Conservation (phyloP, 805 yeast species). For the Lachancea thermotolerans region DNA sequence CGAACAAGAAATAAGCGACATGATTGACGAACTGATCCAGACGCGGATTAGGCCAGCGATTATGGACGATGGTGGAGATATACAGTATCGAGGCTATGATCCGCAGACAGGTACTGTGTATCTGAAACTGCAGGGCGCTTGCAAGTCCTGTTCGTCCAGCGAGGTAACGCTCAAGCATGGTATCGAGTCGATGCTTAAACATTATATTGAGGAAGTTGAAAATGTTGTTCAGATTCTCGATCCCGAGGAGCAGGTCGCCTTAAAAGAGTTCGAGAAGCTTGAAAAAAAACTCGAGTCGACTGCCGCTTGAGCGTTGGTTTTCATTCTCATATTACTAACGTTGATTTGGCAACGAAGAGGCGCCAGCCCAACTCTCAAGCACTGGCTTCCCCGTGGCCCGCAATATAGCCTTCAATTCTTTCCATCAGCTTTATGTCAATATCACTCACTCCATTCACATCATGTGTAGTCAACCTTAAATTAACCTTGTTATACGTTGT, state of each 20-base stretch:
- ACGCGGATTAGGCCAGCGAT: conserved; percentile 96
- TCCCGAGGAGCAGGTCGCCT: conserved; percentile 66
- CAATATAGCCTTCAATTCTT: conserved; percentile 34
- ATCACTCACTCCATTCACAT: conserved; percentile 45
- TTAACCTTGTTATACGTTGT: conserved; percentile 57
- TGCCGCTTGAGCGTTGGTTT: neutral
- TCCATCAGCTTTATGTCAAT: conserved; percentile 54
- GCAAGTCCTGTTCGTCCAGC: conserved; percentile 86
- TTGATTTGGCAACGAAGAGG: neutral
- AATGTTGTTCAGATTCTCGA: conserved; percentile 85
- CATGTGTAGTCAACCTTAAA: conserved; percentile 59
- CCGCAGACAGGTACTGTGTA: conserved; percentile 83
- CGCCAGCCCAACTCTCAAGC: neutral
- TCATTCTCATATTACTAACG: no score
- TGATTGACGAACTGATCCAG: conserved; percentile 87
- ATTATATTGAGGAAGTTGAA: conserved; percentile 91
- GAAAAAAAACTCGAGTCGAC: conserved; percentile 46
- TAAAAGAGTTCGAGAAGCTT: conserved; percentile 77
- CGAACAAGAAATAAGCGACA: conserved; percentile 72
- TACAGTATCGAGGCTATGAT: conserved; percentile 80
- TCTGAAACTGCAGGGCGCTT: conserved; percentile 89
- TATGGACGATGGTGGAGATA: conserved; percentile 98
- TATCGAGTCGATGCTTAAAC: conserved; percentile 94
- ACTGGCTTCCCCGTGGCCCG: conserved; percentile 1
- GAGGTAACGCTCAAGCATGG: conserved; percentile 92